Conservation (phyloP, 805 yeast species). For the Pichia nanzhaoensis region DNA sequence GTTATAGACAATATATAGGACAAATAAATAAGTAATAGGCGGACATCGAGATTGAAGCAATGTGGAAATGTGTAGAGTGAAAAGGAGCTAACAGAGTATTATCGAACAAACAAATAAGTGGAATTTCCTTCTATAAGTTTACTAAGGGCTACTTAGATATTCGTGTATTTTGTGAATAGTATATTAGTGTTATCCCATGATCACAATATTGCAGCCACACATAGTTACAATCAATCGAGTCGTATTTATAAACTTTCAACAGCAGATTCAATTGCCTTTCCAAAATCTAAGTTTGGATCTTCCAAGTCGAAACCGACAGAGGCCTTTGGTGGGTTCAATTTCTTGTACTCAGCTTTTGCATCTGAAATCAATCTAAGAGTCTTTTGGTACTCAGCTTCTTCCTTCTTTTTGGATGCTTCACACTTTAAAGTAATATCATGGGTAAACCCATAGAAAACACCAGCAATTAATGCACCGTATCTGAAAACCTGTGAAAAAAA, state of each 20-base stretch:
- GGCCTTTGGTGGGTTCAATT: constrained; percentile 42
- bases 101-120: too few relatives aligned
- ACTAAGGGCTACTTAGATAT: too few relatives aligned
- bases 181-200: too few relatives aligned
- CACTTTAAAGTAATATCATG: constrained; percentile 68
- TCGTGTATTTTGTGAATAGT: too few relatives aligned
- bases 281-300: constrained; percentile 88
- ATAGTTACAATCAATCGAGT: background rate
- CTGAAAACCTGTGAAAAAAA: constrained; percentile 60
- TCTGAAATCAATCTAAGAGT: constrained; percentile 73
- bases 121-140: too few relatives aligned
- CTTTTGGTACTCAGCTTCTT: constrained; percentile 50
- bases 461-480: constrained; percentile 86
- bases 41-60: too few relatives aligned
- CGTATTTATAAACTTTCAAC: constrained; percentile 33
- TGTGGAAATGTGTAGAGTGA: too few relatives aligned
- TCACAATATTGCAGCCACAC: background rate
- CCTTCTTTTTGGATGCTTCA: constrained; percentile 52
- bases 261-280: constrained; percentile 56
- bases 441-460: constrained; percentile 80
- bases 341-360: constrained; percentile 86
- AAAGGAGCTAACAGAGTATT: too few relatives aligned
- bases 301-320: constrained; percentile 60
- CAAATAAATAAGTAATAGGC: too few relatives aligned
- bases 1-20: too few relatives aligned